phyloP scores from a whole-genome alignment of 2,329 filamentous ascomycete genomes.

The Plenodomus tracheiphilus region DNA sequence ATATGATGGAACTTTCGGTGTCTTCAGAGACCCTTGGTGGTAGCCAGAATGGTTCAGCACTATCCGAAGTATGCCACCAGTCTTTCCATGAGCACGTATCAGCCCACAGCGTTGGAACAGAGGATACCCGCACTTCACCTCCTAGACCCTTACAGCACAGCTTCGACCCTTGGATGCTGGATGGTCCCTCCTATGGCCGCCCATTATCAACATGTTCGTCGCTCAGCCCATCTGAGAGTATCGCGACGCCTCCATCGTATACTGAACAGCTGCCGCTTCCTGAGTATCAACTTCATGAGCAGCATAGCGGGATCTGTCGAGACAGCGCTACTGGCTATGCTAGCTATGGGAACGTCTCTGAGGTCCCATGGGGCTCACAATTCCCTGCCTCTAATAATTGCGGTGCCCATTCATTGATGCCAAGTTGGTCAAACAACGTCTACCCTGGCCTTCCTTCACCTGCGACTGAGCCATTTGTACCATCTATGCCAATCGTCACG shows the following conservation, averaged over 20 bases:
- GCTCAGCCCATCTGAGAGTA: conserved; percentile 11
- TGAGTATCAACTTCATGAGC: neutral
- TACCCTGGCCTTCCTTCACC: neutral
- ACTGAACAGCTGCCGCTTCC: neutral
- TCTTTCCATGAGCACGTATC: conserved; percentile 6
- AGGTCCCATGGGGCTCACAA: conserved; percentile 4
- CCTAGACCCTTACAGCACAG: conserved; percentile 7
- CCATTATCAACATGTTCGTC: conserved; percentile 18
- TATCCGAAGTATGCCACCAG: conserved; percentile 5
- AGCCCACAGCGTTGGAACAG: conserved; percentile 3
- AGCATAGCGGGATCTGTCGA: conserved; percentile 1
- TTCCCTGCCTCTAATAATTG: neutral
- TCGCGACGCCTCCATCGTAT: conserved; percentile 11
- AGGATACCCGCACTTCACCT: conserved; percentile 3
- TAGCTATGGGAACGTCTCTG: neutral
- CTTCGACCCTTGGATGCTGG: conserved; percentile 19
- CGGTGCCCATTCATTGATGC: neutral
- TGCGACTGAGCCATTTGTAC: neutral
- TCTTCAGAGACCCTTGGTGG: conserved; percentile 2
- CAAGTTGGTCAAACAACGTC: neutral
- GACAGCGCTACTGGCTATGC: neutral
- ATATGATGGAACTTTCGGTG: conserved; percentile 6
- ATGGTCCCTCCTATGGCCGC: conserved; percentile 7
- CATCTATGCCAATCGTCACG: neutral
- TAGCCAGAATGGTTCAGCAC: conserved; percentile 3